Base-by-base conservation (phyloP, 176 grass and related monocot species). In the Thalia dealbata region DNA sequence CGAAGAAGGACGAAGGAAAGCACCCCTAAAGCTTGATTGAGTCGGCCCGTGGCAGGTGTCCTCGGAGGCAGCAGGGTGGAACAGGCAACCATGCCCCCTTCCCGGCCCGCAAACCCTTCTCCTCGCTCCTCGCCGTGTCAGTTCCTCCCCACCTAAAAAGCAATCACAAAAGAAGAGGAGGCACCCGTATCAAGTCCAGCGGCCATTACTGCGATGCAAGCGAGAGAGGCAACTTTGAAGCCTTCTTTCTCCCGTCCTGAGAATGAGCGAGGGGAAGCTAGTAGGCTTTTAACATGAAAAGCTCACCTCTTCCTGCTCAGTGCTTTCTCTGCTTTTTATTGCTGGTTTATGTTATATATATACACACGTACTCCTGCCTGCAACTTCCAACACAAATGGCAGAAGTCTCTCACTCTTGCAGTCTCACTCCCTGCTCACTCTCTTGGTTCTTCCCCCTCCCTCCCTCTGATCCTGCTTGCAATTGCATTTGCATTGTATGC, bases 241-340 rank as follows among this genome's bases (percentile, higher is more conserved):
- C 27, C 28, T 25, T 66, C 61, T 61, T 61, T 19, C 38, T 41
- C 51, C 18, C 19, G 64, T 64, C 25, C 63, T 64, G 50, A 18
- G 25, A 76, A 42, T 58, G 72, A 64, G 71, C 35, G 77, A 54
- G 75, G 14, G 10, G 14, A 32, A 38, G 54, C 16, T 3, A 58
- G 21, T 19, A 58, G 54, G 54, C 54, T 58, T 58, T 69, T 68
- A 67, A 78, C 28, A 52, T 46, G 65, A 35, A 73, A 67, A 46
- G 65, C 32, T 65, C 59, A 41, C 19, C 51, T 52, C 6, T 79
- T 32, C 64, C 45, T 54, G 61, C 18, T 72, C 71, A 19, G 50
- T 64, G 32, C 66, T 82, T 82, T 82, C 76, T 75, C 76, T 84
- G 29, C 76, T 79, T 84, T 79, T 84, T 75, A 84, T 79, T 79